Percentiles rank a stretch among this genome's conserved stretches.
Evolutionary conservation across 345 rosid genomes (phyloP).

Genomic region (Trapa incisa): DNA sequence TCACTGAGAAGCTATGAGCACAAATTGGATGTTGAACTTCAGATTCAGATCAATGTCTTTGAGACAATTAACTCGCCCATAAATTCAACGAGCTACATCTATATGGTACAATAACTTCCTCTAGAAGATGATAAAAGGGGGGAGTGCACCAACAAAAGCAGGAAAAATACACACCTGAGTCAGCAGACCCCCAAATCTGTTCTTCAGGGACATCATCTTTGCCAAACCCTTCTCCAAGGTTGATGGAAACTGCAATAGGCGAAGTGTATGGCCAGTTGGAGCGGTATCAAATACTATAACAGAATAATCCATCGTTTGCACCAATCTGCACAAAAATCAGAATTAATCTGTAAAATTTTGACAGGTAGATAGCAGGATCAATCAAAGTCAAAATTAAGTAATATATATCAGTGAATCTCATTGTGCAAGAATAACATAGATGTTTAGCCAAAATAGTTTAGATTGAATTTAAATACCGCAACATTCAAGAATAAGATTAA

Average conservation of each 20-base stretch:
- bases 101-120: not conserved
- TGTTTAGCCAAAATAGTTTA: no score
- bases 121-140: not conserved
- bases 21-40: not conserved
- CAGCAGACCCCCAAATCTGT: constrained; percentile 81
- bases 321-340: constrained; percentile 47
- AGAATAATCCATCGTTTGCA: constrained; percentile 97
- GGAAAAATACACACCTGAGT: constrained; percentile 50
- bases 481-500: not conserved
- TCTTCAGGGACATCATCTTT: constrained; percentile 81
- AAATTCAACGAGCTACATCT: not conserved
- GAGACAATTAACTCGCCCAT: not conserved
- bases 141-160: not conserved
- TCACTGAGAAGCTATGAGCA: not conserved
- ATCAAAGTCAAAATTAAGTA: not conserved
- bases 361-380: not conserved
- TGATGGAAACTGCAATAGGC: constrained; percentile 84
- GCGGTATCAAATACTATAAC: constrained; percentile 94
- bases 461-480: not conserved
- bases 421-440: not conserved
- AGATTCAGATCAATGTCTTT: not conserved
- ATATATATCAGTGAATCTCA: not conserved
- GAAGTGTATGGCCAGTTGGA: constrained; percentile 97
- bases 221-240: constrained; percentile 93
- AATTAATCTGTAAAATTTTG: not conserved